Base-by-base conservation (phyloP, 2,329 filamentous ascomycete species). In the Epichloe gansuensis region DNA sequence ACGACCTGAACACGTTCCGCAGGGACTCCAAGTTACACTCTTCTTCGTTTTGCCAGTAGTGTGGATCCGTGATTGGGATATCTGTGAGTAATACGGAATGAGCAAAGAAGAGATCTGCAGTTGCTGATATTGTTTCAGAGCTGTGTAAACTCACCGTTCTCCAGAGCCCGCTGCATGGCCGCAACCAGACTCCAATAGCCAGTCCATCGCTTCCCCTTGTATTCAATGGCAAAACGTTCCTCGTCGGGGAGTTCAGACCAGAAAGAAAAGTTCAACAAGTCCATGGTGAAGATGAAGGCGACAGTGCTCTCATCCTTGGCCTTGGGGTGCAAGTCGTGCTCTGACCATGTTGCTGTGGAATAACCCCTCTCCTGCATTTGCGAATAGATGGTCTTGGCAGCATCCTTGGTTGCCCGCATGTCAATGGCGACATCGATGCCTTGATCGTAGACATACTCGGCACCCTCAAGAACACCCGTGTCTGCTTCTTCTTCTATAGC, bases 281-380 rank as follows among this genome's bases (percentile, higher is more conserved):
- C 93, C 89, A 98, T 95, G 21, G 87, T 89, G 66, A 98, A 97
- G 61, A 98, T 91, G 65, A 98, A 97, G 56, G 87, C 84, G 23
- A 95, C 81, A 0, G 89, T 90, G 49, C 69, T 76, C 62, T 88
- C 86, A 63, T 94, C 84, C 63, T 89, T 89, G 42, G 78, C 62
- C 65, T 90, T 86, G 1, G 93, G 93, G 62, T 98, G 93, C 40
- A 98, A 74, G 64, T 93, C 87, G 66, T 97, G 89, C 61, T 85
- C 78, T 13, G 87, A 81, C 93, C 93, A 98, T 8, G 82, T 85
- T 55, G 86, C 80, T 0, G 87, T 89, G 4, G 87, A 93, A 69
- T 94, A 97, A 39, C 76, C 71, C 63, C 88, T 89, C 65, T 82
- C 76, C 66, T 89, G 80, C 89, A 98, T 97, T 65, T 87, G 78